Conservation (phyloP, 352 stramenopile genomes). For the Phytophthora constricta region DNA sequence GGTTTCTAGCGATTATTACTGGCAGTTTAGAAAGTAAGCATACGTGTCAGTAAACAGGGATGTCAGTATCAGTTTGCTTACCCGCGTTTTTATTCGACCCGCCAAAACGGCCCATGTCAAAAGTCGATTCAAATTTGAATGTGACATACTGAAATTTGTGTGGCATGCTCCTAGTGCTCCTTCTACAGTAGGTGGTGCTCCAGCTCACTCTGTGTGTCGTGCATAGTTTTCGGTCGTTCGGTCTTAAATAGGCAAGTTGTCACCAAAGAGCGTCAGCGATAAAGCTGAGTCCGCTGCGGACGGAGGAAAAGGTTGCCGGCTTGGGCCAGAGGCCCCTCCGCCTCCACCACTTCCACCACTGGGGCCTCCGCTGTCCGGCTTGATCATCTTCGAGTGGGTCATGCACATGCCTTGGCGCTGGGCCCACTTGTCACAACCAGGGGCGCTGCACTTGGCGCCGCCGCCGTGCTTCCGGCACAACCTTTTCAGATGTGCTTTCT, state of each 20-base stretch:
- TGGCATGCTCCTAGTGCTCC: not conserved
- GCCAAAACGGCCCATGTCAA: no score
- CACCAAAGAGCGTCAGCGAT: not conserved
- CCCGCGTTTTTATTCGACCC: no score
- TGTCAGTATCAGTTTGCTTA: no score
- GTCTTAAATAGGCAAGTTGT: not conserved
- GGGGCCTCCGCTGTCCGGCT: not conserved
- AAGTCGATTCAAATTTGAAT: not conserved
- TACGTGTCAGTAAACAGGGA: no score
- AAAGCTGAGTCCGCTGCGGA: not conserved
- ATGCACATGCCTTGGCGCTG: conserved; percentile 88
- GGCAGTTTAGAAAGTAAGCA: no score
- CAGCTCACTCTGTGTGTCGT: no score
- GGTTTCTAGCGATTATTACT: no score
- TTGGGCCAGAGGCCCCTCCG: not conserved
- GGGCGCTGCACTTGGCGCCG: conserved; percentile 72
- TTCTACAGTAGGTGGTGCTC: no score
- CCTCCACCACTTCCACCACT: no score
- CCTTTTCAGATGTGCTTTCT: conserved; percentile 84
- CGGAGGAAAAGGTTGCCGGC: not conserved
- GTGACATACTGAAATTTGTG: not conserved
- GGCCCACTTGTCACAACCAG: conserved; percentile 83
- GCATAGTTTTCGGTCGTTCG: not conserved
- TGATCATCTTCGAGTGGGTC: conserved; percentile 71
- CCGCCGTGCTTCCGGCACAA: conserved; percentile 86